phyloP scores from a whole-genome alignment of 768 basidiomycete genomes.

The Naganishia vishniacii region DNA sequence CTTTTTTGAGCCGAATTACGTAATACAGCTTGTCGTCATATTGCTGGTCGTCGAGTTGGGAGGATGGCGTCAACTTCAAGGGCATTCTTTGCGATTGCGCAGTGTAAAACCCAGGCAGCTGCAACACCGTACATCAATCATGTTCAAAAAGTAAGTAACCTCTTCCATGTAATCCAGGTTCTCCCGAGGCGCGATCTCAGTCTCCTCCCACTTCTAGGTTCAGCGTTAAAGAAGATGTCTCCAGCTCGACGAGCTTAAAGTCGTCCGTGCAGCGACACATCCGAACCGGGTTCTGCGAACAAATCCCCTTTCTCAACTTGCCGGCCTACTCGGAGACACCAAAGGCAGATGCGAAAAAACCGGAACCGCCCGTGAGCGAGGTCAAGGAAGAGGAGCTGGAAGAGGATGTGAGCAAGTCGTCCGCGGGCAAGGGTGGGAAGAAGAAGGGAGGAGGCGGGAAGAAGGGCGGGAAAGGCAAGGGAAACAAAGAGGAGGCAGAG shows the following conservation, averaged over 20 bases:
- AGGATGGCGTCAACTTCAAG: too few relatives aligned
- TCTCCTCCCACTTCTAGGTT: conserved; percentile 48
- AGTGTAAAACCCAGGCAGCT: too few relatives aligned
- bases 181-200: neutral
- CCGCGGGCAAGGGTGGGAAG: conserved; percentile 31
- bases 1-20: neutral
- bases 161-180: neutral
- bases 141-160: conserved; percentile 50
- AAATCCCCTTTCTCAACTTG: conserved; percentile 56
- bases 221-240: conserved; percentile 63
- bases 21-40: neutral
- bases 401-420: conserved; percentile 16
- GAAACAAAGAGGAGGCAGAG: conserved; percentile 32
- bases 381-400: conserved; percentile 30
- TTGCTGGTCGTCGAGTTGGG: too few relatives aligned
- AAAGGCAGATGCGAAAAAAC: conserved; percentile 20
- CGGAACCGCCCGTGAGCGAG: neutral
- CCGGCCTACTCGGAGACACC: conserved; percentile 52
- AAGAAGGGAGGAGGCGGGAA: conserved; percentile 35
- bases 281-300: conserved; percentile 68
- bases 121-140: too few relatives aligned
- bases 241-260: conserved; percentile 85
- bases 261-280: conserved; percentile 87
- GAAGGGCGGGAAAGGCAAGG: conserved; percentile 28
- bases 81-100: too few relatives aligned